Evolutionary conservation across 2,329 filamentous ascomycete species (phyloP).

Genomic region (Acephala macrosclerotiorum): DNA sequence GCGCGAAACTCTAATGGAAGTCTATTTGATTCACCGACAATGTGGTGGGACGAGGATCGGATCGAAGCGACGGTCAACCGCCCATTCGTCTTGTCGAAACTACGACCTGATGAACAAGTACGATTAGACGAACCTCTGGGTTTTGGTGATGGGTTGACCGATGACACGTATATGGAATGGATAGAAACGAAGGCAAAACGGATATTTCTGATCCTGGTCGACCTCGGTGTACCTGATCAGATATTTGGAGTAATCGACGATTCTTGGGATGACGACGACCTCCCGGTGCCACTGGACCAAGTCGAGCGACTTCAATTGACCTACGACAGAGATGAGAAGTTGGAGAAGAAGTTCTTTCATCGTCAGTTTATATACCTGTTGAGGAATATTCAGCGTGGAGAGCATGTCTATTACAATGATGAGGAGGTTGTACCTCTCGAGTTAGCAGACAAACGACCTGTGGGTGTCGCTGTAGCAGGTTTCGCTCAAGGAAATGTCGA

Average conservation of each 20-base stretch:
- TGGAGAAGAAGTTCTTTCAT: constrained; percentile 74
- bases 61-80: constrained; percentile 75
- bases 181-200: constrained; percentile 73
- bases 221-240: constrained; percentile 73
- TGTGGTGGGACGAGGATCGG: constrained; percentile 76
- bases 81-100: constrained; percentile 69
- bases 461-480: constrained; percentile 49
- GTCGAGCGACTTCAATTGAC: constrained; percentile 69
- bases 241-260: constrained; percentile 80
- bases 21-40: constrained; percentile 39
- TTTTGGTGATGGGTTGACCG: constrained; percentile 71
- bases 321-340: constrained; percentile 62
- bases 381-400: constrained; percentile 64
- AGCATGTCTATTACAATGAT: constrained; percentile 69
- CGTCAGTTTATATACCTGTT: constrained; percentile 77
- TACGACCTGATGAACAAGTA: constrained; percentile 67
- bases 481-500: constrained; percentile 55
- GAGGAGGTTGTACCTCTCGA: constrained; percentile 76
- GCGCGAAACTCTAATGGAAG: constrained; percentile 38
- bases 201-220: constrained; percentile 74
- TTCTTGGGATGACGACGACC: constrained; percentile 78
- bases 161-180: constrained; percentile 82
- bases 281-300: constrained; percentile 72
- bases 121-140: constrained; percentile 68
- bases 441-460: constrained; percentile 63